Evolutionary conservation across 768 basidiomycete genomes (phyloP).

Genomic region (Xanthoconium stramineum): DNA sequence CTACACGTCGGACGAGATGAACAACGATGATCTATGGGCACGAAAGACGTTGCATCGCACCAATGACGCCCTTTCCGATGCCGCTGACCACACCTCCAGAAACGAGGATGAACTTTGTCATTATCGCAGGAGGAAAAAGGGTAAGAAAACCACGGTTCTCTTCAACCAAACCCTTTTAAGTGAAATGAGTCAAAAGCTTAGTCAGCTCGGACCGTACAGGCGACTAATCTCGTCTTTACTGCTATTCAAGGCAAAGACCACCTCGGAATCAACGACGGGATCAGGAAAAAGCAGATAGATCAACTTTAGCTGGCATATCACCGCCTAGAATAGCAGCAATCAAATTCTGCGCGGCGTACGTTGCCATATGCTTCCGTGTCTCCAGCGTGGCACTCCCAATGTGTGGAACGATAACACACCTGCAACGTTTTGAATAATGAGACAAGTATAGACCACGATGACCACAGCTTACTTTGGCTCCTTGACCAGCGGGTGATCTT

Average conservation of each 20-base stretch:
- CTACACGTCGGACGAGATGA: slow-evolving; percentile 42
- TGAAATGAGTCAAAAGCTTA: slow-evolving; percentile 1
- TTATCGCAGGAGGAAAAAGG: slow-evolving; percentile 28
- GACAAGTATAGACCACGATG: neutral
- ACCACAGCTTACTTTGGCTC: slow-evolving; percentile 56
- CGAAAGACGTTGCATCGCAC: slow-evolving; percentile 45
- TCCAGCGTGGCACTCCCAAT: slow-evolving; percentile 88
- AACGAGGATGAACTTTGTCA: slow-evolving; percentile 97
- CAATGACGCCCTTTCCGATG: slow-evolving; percentile 99
- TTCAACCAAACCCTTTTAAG: slow-evolving; percentile 3
- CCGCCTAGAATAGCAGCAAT: slow-evolving; percentile 44
- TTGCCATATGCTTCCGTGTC: slow-evolving; percentile 81
- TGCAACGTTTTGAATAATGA: slow-evolving; percentile 25
- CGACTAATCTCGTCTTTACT: neutral
- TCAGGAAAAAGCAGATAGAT: slow-evolving; percentile 23
- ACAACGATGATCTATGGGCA: slow-evolving; percentile 12
- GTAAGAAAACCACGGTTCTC: neutral
- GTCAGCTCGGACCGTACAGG: slow-evolving; percentile 7
- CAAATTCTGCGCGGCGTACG: slow-evolving; percentile 66
- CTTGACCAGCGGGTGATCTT: slow-evolving; percentile 77
- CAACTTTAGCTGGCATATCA: slow-evolving; percentile 54
- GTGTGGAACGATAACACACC: slow-evolving; percentile 84
- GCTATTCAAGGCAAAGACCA: neutral
- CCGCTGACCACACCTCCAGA: slow-evolving; percentile 98
- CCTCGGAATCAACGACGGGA: neutral